phyloP scores from a whole-genome alignment of 164 flowering plant species.

The Malania oleifera region DNA sequence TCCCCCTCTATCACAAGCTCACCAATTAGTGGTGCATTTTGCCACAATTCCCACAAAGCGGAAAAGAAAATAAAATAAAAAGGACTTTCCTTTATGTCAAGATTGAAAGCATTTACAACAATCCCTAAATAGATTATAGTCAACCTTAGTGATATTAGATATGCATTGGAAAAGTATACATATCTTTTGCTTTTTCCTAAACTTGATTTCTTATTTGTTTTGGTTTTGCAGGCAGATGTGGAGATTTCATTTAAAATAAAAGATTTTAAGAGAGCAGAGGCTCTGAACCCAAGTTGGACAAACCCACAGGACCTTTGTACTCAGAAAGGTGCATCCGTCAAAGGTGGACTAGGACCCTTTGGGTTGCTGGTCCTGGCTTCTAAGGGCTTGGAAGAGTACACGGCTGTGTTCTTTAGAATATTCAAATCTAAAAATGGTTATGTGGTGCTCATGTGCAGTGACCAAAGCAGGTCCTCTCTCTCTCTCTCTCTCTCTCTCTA shows the following conservation, averaged over 20 bases:
- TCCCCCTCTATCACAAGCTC: neutral
- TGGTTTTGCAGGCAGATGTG: constrained; percentile 35
- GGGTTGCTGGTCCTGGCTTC: constrained; percentile 52
- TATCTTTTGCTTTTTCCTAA: neutral
- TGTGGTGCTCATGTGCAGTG: constrained; percentile 66
- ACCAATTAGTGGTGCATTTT: neutral
- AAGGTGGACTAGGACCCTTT: constrained; percentile 56
- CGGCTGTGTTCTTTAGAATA: constrained; percentile 52
- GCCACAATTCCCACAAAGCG: neutral
- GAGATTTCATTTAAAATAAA: constrained; percentile 38
- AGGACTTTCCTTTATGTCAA: no score
- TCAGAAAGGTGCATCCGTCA: constrained; percentile 30
- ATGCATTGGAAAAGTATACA: no score
- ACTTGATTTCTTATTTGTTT: neutral
- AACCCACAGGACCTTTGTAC: constrained; percentile 43
- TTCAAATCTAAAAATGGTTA: constrained; percentile 33
- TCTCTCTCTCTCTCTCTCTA: neutral
- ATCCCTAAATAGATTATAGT: no score
- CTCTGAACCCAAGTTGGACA: constrained; percentile 33
- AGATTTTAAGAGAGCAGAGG: constrained; percentile 32
- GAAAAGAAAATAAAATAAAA: no score
- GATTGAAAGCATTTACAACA: no score
- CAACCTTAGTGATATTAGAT: no score
- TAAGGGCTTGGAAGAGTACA: constrained; percentile 42
- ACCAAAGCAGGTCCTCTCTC: constrained; percentile 51